Base-by-base conservation (phyloP, 2,329 filamentous ascomycete species). In the Phyllosticta citribraziliensis region DNA sequence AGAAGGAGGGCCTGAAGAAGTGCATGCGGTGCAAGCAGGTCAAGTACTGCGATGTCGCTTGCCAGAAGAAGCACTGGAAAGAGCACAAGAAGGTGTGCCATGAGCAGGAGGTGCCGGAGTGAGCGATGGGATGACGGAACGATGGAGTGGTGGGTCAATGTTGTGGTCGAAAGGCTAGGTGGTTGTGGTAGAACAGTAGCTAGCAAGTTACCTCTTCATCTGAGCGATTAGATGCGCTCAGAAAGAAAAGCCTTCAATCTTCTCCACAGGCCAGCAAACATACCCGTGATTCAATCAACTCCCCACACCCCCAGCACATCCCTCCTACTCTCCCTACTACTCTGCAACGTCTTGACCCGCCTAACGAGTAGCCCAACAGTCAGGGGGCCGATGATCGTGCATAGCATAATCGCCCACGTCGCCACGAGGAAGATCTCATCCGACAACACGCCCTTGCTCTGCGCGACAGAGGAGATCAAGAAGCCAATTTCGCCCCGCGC, bases 401-500 rank as follows among this genome's bases (percentile, higher is more conserved):
- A 83, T 1, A 84, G 69, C 1, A 83, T 74, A 12, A 84, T 82
- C 2, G 80, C 81, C 82, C 81, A 84, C 0, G 80, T 80, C 1
- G 80, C 78, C 0, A 82, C 73, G 2, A 84, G 69, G 63, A 82
- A 84, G 0, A 80, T 75, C 40, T 81, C 76, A 6, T 63, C 62
- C 1, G 60, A 60, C 82, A 82, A 17, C 11, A 82, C 75, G 0
- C 79, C 78, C 14, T 76, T 74, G 5, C 73, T 79, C 66, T 89
- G 80, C 0, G 87, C 87, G 0, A 91, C 71, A 0, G 86, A 84
- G 0, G 86, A 85, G 63, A 94, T 89, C 52, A 93, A 71, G 64
- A 91, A 91, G 0, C 88, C 88, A 35, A 93, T 89, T 70, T 94
- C 89, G 0, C 89, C 88, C n/a, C 88, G 79, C 0, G 88, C 84